These are phyloP conservation scores for Periconia sp. DNA, from an alignment of 2,329 filamentous ascomycete genomes.

Conservation along the genomic window DNA sequence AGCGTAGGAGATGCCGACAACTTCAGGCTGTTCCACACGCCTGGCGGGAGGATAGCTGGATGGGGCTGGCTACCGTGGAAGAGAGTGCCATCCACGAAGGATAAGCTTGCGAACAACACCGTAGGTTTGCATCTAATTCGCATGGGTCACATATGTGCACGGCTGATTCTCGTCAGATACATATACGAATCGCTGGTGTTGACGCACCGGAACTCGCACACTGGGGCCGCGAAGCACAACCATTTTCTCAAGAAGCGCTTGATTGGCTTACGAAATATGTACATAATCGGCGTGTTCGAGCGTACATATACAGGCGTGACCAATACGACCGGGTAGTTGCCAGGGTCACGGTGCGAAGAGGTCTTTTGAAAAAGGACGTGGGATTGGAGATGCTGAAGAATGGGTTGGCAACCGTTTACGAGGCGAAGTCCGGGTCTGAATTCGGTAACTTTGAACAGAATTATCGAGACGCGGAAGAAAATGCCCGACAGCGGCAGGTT, in stretches of 20 bases:
- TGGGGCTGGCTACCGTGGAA: conserved; percentile 89
- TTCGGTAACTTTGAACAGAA: conserved; percentile 72
- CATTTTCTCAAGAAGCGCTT: conserved; percentile 80
- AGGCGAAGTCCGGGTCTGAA: conserved; percentile 87
- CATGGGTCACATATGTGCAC: neutral
- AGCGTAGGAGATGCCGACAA: conserved; percentile 97
- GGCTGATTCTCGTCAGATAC: conserved; percentile 63
- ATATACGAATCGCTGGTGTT: conserved; percentile 86
- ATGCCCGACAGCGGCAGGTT: conserved; percentile 48
- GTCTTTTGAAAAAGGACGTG: conserved; percentile 77
- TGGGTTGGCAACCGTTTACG: conserved; percentile 89
- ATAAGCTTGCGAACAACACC: conserved; percentile 76
- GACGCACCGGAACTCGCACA: conserved; percentile 94
- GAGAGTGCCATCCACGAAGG: conserved; percentile 71
- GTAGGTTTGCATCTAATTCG: conserved; percentile 57
- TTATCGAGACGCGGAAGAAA: conserved; percentile 71
- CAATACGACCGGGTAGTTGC: conserved; percentile 93
- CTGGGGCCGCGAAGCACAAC: conserved; percentile 88
- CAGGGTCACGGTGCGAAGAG: conserved; percentile 75
- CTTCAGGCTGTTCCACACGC: conserved; percentile 93
- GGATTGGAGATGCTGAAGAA: conserved; percentile 86
- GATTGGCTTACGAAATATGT: conserved; percentile 80
- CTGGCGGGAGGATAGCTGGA: conserved; percentile 82
- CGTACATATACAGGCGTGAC: conserved; percentile 82
- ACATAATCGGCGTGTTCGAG: conserved; percentile 74